Evolutionary conservation across 441 rosid genomes (phyloP).

Genomic region (Flueggea neowawraea): DNA sequence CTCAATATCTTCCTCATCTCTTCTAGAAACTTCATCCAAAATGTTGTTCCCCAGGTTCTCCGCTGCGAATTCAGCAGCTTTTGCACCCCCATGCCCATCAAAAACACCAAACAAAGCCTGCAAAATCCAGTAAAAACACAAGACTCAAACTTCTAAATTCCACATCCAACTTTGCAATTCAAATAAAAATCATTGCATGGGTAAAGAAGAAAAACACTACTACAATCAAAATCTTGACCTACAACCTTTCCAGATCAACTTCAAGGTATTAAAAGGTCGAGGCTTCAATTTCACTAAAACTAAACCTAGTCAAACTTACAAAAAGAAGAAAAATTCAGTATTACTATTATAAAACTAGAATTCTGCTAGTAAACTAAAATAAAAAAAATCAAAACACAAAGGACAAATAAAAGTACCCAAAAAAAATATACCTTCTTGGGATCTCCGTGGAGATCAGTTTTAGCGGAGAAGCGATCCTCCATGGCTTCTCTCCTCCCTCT

Average conservation of each 20-base stretch:
- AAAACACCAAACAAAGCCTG: conserved; percentile 80
- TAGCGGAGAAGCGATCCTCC: conserved; percentile 81
- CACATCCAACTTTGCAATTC: too few species aligned
- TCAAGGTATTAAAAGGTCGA: too few species aligned
- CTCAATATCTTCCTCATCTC: conserved; percentile 31
- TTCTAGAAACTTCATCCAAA: conserved; percentile 23
- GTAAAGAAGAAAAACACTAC: background rate
- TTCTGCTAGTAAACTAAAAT: too few species aligned
- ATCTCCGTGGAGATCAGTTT: conserved; percentile 36
- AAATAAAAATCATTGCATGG: background rate
- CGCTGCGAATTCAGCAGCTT: conserved; percentile 84
- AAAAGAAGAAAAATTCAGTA: too few species aligned
- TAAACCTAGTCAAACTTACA: too few species aligned
- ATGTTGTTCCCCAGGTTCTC: conserved; percentile 53
- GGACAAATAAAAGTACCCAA: too few species aligned
- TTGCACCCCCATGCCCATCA: conserved; percentile 86
- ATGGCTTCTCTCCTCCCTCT: conserved; percentile 76
- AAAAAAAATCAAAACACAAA: too few species aligned
- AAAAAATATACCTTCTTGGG: conserved; percentile 37
- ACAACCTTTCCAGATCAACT: too few species aligned
- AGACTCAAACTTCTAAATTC: background rate
- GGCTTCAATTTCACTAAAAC: too few species aligned
- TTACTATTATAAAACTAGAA: too few species aligned
- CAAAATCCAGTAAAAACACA: background rate
- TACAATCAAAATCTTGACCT: background rate